These are phyloP conservation scores for Fusarium sp. DNA, from an alignment of 2,329 filamentous ascomycete species.

Conservation along the genomic window DNA sequence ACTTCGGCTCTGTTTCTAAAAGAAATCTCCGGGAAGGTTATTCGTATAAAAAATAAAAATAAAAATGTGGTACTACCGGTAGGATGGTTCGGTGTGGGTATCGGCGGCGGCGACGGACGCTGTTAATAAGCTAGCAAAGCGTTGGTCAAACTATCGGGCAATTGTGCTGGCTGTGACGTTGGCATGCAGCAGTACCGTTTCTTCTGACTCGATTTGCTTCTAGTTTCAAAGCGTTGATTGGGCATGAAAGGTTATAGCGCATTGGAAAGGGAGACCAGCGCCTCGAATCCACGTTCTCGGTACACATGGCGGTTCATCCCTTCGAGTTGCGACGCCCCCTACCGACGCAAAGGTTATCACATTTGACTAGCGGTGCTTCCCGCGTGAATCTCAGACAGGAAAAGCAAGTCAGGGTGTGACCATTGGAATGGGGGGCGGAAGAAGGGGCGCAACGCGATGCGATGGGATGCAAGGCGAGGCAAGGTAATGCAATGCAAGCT, in stretches of 20 bases:
- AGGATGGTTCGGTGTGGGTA: slow-evolving; percentile 37
- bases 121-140: slow-evolving; percentile 20
- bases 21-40: slow-evolving; percentile 33
- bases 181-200: slow-evolving; percentile 9
- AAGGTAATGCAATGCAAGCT: background rate
- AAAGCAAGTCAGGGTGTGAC: slow-evolving; percentile 9
- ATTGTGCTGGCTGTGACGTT: slow-evolving; percentile 15
- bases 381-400: slow-evolving; percentile 33
- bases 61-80: slow-evolving; percentile 29
- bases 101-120: slow-evolving; percentile 14
- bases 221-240: slow-evolving; percentile 8
- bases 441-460: background rate
- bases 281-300: slow-evolving; percentile 11
- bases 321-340: slow-evolving; percentile 6
- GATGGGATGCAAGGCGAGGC: background rate
- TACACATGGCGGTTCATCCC: slow-evolving; percentile 4
- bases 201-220: slow-evolving; percentile 15
- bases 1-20: slow-evolving; percentile 23
- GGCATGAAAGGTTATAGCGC: background rate
- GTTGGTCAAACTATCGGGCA: slow-evolving; percentile 27
- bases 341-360: slow-evolving; percentile 24
- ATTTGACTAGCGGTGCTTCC: slow-evolving; percentile 31
- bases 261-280: slow-evolving; percentile 1
- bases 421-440: background rate
- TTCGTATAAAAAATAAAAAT: slow-evolving; percentile 27